A percentile compares a stretch with the other conserved stretches of the same genome.
Evolutionary conservation across 2,329 filamentous ascomycete species (phyloP).

Genomic region (Colletotrichum somersetense): DNA sequence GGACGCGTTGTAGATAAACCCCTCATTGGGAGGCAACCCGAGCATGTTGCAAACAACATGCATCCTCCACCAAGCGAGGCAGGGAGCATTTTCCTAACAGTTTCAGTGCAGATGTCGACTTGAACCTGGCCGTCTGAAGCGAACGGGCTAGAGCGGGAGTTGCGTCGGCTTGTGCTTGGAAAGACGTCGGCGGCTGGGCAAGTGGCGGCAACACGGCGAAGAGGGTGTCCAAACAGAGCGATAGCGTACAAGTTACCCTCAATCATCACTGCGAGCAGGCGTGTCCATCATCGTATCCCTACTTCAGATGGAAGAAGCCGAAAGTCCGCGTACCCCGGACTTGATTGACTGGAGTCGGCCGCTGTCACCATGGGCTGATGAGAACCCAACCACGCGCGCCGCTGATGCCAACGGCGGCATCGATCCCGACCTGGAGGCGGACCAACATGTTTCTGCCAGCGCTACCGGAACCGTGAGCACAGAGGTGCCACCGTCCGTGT

Average conservation of each 20-base stretch:
- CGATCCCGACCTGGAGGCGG: conserved; percentile 30
- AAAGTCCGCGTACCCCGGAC: conserved; percentile 32
- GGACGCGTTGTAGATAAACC: conserved; percentile 31
- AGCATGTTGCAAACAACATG: background rate
- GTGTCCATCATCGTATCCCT: background rate
- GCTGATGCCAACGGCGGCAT: conserved; percentile 6
- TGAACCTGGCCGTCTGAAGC: background rate
- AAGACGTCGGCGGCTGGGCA: conserved; percentile 1
- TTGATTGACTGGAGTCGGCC: conserved; percentile 39
- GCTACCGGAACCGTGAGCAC: conserved; percentile 31
- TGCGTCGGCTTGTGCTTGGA: background rate
- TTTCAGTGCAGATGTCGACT: background rate
- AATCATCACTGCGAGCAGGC: background rate
- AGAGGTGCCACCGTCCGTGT: conserved; percentile 25
- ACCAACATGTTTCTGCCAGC: conserved; percentile 25
- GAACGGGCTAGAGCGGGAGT: background rate
- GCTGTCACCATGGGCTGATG: conserved; percentile 37
- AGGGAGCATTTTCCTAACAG: background rate
- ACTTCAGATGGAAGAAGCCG: conserved; percentile 37
- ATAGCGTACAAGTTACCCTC: background rate
- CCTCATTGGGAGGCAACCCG: conserved; percentile 37
- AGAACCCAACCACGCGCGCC: background rate
- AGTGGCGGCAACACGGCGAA: background rate
- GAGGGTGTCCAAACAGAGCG: background rate
- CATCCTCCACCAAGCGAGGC: background rate